Conservation (phyloP, 371 early-diverging fungal genomes). For the Lichtheimia ornata region DNA sequence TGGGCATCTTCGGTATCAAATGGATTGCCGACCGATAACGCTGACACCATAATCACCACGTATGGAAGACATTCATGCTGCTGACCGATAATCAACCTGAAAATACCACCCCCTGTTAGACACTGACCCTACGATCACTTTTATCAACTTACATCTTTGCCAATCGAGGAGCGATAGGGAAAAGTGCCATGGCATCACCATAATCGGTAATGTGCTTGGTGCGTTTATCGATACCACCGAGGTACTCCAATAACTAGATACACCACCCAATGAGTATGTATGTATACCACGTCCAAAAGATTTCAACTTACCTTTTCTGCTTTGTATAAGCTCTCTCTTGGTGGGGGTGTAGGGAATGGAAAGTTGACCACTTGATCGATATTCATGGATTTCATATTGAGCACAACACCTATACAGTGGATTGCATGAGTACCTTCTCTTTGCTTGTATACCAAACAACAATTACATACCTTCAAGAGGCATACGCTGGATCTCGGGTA, state of each 20-base stretch:
- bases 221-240: conserved; percentile 73
- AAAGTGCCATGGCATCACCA: conserved; percentile 87
- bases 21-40: conserved; percentile 90
- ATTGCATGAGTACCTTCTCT: not conserved
- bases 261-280: not conserved
- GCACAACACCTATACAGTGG: conserved; percentile 64
- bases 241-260: conserved; percentile 56
- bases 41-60: conserved; percentile 88
- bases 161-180: conserved; percentile 95
- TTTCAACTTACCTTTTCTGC: conserved; percentile 60
- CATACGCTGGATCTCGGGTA: conserved; percentile 94
- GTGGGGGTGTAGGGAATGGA: conserved; percentile 93
- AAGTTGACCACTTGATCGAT: conserved; percentile 94
- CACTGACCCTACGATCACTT: not conserved
- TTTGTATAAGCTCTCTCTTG: conserved; percentile 60
- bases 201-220: conserved; percentile 80
- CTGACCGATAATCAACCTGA: conserved; percentile 80
- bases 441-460: not conserved
- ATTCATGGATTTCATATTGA: conserved; percentile 96
- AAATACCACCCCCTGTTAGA: too few species aligned
- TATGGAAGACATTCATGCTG: conserved; percentile 82
- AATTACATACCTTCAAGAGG: conserved; percentile 80
- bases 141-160: conserved; percentile 79
- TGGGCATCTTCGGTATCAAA: conserved; percentile 7
- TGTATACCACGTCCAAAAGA: not conserved